Conservation (phyloP, 208 protist species). For the Trypanosoma boissoni region DNA sequence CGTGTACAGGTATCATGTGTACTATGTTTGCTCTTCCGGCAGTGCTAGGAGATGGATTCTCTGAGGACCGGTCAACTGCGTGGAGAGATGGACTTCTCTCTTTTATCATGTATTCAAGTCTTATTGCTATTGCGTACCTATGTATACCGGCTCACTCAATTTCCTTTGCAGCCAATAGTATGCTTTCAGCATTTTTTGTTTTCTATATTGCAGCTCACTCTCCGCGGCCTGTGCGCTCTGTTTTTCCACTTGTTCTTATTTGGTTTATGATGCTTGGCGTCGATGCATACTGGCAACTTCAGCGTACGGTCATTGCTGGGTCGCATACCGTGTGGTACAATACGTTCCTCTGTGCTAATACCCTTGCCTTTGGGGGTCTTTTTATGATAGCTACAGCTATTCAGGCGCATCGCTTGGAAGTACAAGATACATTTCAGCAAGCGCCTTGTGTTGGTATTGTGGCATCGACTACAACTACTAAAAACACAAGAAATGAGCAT, state of each 20-base stretch:
- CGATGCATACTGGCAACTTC: constrained; percentile 15
- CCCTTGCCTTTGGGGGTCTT: constrained; percentile 10
- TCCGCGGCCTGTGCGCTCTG: constrained; percentile 27
- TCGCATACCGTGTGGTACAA: constrained; percentile 11
- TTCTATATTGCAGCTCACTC: constrained; percentile 41
- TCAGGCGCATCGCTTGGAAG: constrained; percentile 11
- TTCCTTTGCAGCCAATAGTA: constrained; percentile 35
- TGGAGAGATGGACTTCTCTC: constrained; percentile 19
- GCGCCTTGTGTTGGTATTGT: no score
- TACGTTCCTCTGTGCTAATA: constrained; percentile 9
- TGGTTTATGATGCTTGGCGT: constrained; percentile 36
- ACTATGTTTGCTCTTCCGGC: constrained; percentile 19
- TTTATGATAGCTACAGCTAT: constrained; percentile 11
- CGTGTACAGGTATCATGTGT: constrained; percentile 27
- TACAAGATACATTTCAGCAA: background rate
- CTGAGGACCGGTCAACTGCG: constrained; percentile 7
- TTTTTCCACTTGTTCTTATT: constrained; percentile 28
- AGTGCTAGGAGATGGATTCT: constrained; percentile 27
- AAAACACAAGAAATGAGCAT: constrained; percentile 2
- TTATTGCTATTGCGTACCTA: constrained; percentile 12
- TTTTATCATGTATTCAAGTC: constrained; percentile 9
- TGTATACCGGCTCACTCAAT: constrained; percentile 26
- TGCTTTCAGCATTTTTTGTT: constrained; percentile 30
- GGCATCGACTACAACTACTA: no score
- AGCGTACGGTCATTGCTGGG: background rate